Evolutionary conservation across 495 filamentous ascomycete species (phyloP).

Genomic region (Podospora appendiculata): DNA sequence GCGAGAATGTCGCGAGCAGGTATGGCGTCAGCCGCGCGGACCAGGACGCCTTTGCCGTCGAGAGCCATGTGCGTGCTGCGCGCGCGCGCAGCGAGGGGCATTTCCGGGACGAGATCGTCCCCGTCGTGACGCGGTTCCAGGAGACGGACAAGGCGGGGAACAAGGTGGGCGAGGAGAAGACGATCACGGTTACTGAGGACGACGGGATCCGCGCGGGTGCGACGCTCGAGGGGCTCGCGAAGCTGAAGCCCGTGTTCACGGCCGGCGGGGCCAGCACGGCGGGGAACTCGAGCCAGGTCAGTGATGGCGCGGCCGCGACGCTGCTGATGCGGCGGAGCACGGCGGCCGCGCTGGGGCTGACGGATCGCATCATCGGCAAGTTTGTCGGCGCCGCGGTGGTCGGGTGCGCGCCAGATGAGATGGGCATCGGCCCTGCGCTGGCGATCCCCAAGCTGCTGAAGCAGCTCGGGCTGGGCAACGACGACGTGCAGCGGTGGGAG

Average conservation of each 20-base stretch:
- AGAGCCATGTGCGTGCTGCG: slow-evolving; percentile 62
- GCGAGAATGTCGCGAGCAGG: slow-evolving; percentile 77
- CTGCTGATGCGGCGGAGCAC: slow-evolving; percentile 78
- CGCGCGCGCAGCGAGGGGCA: slow-evolving; percentile 58
- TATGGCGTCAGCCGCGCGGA: slow-evolving; percentile 67
- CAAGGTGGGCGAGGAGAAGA: slow-evolving; percentile 40
- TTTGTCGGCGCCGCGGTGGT: slow-evolving; percentile 68
- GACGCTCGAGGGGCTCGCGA: slow-evolving; percentile 59
- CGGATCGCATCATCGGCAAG: slow-evolving; percentile 62
- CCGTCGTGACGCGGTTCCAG: slow-evolving; percentile 59
- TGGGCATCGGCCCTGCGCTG: slow-evolving; percentile 82
- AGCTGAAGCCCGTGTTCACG: slow-evolving; percentile 80
- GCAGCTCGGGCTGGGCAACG: slow-evolving; percentile 51
- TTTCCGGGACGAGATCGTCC: slow-evolving; percentile 74
- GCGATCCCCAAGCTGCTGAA: slow-evolving; percentile 75
- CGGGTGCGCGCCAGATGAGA: slow-evolving; percentile 81
- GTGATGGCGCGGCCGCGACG: slow-evolving; percentile 78
- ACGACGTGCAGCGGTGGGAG: slow-evolving; percentile 85
- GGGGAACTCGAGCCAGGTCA: slow-evolving; percentile 80
- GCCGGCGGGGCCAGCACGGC: slow-evolving; percentile 67
- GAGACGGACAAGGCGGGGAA: slow-evolving; percentile 54
- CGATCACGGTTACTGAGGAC: slow-evolving; percentile 58
- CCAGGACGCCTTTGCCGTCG: slow-evolving; percentile 76
- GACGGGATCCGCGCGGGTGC: slow-evolving; percentile 71
- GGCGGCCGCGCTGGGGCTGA: slow-evolving; percentile 65